Evolutionary conservation across 1,284 basidiomycete genomes (phyloP).

Genomic region (Cystobasidium sp.): DNA sequence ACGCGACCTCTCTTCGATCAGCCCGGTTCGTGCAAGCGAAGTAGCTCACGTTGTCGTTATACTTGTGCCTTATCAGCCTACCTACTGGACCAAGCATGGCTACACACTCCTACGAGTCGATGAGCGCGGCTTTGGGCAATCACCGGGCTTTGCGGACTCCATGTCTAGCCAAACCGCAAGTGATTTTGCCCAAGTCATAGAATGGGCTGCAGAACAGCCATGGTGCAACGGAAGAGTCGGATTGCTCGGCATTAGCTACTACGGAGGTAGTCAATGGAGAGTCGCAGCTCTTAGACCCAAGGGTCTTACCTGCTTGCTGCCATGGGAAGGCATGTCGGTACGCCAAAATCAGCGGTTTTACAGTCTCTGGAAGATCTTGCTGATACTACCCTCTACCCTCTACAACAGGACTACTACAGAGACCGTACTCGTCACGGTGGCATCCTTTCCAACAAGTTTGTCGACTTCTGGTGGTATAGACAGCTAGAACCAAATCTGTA

Average conservation of each 20-base stretch:
- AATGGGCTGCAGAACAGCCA: conserved; percentile 56
- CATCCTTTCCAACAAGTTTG: conserved; percentile 54
- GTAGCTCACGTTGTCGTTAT: background rate
- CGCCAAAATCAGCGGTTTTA: background rate
- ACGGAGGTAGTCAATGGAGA: conserved; percentile 55
- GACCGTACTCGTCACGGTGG: conserved; percentile 56
- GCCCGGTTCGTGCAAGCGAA: background rate
- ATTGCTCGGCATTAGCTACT: conserved; percentile 56
- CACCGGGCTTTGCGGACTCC: conserved; percentile 53
- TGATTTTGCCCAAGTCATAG: conserved; percentile 55
- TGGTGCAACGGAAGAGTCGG: conserved; percentile 57
- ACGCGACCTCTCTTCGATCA: background rate
- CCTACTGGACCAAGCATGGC: conserved; percentile 55
- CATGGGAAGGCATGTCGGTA: conserved; percentile 55
- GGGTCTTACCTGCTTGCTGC: conserved; percentile 56
- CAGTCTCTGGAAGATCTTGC: background rate
- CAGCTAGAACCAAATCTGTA: conserved; percentile 56
- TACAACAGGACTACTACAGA: conserved; percentile 53
- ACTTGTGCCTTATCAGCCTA: conserved; percentile 39
- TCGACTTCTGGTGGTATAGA: conserved; percentile 54
- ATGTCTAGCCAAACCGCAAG: conserved; percentile 54
- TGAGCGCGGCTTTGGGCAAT: conserved; percentile 55
- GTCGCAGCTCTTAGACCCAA: conserved; percentile 56
- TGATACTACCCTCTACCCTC: no score
- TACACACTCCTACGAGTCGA: conserved; percentile 56